Conservation (phyloP, 768 basidiomycete species). For the Auricularia auricula-judae region DNA sequence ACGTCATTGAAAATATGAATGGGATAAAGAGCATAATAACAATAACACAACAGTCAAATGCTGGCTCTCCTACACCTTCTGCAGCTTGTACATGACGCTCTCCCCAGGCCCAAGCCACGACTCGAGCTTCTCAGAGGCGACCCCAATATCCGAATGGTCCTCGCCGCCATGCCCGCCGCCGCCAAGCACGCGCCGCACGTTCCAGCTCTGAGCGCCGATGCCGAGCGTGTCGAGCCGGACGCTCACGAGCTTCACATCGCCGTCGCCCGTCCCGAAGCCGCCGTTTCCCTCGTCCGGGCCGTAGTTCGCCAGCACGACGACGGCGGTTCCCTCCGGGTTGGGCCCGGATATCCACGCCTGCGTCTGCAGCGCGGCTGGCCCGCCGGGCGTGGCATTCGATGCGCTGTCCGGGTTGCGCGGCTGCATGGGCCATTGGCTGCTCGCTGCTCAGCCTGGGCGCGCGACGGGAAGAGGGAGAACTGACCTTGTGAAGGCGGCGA, state of each 20-base stretch:
- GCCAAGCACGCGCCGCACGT: not conserved
- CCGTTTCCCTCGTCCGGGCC: not conserved
- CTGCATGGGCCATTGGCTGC: constrained; percentile 1
- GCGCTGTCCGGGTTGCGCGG: constrained; percentile 1
- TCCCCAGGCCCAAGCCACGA: not conserved
- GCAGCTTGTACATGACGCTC: not conserved
- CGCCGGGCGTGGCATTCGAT: not conserved
- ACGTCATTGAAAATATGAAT: too few species aligned
- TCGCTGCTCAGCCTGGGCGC: not conserved
- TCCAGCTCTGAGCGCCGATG: not conserved
- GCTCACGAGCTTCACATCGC: not conserved
- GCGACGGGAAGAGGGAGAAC: not conserved
- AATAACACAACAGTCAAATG: too few species aligned
- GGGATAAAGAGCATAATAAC: too few species aligned
- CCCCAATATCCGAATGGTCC: not conserved
- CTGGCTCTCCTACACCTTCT: not conserved
- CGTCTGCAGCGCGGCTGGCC: not conserved
- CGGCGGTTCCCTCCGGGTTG: not conserved
- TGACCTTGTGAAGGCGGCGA: constrained; percentile 1
- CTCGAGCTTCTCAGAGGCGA: not conserved
- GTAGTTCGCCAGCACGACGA: constrained; percentile 3
- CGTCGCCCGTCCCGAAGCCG: not conserved
- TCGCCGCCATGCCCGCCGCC: not conserved
- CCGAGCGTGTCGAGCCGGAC: not conserved
- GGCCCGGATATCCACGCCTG: constrained; percentile 5